Percentiles rank a stretch among this genome's conserved stretches.
Evolutionary conservation across 2,329 filamentous ascomycete genomes (phyloP).

Genomic region (Fusarium agapanthi): DNA sequence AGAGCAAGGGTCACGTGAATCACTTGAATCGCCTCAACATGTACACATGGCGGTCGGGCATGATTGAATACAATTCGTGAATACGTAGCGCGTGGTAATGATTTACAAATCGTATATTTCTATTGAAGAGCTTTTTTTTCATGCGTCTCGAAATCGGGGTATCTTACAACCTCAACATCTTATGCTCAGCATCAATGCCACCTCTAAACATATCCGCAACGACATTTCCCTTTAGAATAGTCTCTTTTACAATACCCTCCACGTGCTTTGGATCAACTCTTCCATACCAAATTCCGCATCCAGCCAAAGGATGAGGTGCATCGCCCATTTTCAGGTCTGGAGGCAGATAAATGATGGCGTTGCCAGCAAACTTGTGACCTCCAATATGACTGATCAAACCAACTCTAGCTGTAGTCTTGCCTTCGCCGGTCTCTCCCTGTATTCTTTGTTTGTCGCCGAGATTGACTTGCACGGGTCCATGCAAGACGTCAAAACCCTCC

Average conservation of each 20-base stretch:
- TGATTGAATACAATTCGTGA: neutral
- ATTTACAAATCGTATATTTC: neutral
- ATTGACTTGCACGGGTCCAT: slow-evolving; percentile 53
- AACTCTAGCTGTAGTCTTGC: slow-evolving; percentile 62
- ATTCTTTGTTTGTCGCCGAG: slow-evolving; percentile 23
- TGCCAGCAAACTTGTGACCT: slow-evolving; percentile 87
- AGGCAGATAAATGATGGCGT: slow-evolving; percentile 83
- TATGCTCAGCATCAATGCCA: slow-evolving; percentile 65
- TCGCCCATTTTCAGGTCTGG: slow-evolving; percentile 56
- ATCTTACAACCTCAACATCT: slow-evolving; percentile 58
- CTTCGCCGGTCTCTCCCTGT: slow-evolving; percentile 18
- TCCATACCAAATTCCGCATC: slow-evolving; percentile 84
- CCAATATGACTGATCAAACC: slow-evolving; percentile 82
- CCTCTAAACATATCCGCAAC: slow-evolving; percentile 78
- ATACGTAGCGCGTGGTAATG: neutral
- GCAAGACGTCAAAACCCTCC: slow-evolving; percentile 59
- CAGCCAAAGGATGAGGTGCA: slow-evolving; percentile 66
- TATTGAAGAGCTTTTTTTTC: neutral
- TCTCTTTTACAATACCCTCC: slow-evolving; percentile 78
- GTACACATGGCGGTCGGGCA: neutral
- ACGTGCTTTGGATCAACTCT: slow-evolving; percentile 79
- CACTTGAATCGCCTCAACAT: neutral
- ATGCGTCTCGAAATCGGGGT: slow-evolving; percentile 10
- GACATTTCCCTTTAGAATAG: slow-evolving; percentile 71
- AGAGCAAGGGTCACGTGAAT: slow-evolving; percentile 33